Conservation (phyloP, 164 flowering plant genomes). For the Santalum album region DNA sequence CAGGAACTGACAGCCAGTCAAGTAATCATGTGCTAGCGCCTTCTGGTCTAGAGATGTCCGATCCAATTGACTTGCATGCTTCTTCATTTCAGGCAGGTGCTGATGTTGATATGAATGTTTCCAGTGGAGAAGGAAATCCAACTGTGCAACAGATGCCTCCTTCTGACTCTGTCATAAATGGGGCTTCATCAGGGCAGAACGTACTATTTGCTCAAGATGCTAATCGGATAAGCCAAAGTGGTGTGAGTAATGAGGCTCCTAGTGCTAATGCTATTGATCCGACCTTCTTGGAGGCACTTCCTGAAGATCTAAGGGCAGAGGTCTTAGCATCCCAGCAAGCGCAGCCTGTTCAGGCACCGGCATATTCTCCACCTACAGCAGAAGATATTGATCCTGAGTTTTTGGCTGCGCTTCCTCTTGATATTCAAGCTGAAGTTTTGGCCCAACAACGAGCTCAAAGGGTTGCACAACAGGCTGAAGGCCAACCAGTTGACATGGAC, state of each 20-base stretch:
- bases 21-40: slow-evolving; percentile 20
- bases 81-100: slow-evolving; percentile 24
- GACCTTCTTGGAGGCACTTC: slow-evolving; percentile 89
- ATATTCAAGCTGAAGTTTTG: slow-evolving; percentile 92
- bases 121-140: slow-evolving; percentile 32
- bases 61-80: slow-evolving; percentile 24
- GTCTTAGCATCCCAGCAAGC: slow-evolving; percentile 92
- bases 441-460: slow-evolving; percentile 94
- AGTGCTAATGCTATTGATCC: slow-evolving; percentile 77
- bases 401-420: slow-evolving; percentile 94
- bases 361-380: slow-evolving; percentile 59
- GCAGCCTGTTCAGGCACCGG: slow-evolving; percentile 59
- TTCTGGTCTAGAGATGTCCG: slow-evolving; percentile 32
- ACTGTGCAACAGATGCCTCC: slow-evolving; percentile 22
- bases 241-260: slow-evolving; percentile 45
- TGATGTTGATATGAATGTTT: slow-evolving; percentile 67
- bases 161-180: slow-evolving; percentile 28
- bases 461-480: slow-evolving; percentile 70
- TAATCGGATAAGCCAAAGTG: too few relatives aligned
- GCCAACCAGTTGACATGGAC: slow-evolving; percentile 97
- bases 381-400: slow-evolving; percentile 97
- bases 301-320: slow-evolving; percentile 93
- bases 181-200: slow-evolving; percentile 27
- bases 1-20: slow-evolving; percentile 29
- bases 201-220: slow-evolving; percentile 28